These are phyloP conservation scores for Rhodotorula babjevae DNA, from an alignment of 768 basidiomycete species.

Conservation along the genomic window DNA sequence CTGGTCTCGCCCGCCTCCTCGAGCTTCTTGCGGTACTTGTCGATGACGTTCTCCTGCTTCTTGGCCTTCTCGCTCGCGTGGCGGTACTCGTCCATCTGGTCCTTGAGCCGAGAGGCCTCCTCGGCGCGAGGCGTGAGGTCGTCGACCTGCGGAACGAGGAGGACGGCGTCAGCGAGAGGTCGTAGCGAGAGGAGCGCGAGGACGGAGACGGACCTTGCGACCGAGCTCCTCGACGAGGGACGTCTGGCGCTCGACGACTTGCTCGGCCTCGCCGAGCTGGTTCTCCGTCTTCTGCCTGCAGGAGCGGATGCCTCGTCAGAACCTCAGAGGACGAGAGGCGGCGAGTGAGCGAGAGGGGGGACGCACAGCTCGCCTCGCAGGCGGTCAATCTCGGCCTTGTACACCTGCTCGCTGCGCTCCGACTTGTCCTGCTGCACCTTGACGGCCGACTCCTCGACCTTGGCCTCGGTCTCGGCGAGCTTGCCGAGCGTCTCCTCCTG, in stretches of 20 bases:
- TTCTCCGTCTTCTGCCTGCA: slow-evolving; percentile 89
- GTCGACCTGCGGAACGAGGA: slow-evolving; percentile 52
- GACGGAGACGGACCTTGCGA: slow-evolving; percentile 51
- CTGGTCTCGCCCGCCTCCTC: slow-evolving; percentile 77
- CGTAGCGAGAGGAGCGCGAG: no score
- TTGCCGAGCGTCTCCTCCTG: slow-evolving; percentile 58
- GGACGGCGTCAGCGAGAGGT: background rate
- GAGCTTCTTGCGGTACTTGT: slow-evolving; percentile 97
- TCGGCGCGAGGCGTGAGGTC: slow-evolving; percentile 74
- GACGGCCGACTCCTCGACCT: background rate
- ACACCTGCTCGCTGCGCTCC: slow-evolving; percentile 46
- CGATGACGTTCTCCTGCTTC: slow-evolving; percentile 95
- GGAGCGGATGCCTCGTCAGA: background rate
- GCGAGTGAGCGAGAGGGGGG: background rate
- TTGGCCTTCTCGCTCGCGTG: slow-evolving; percentile 86
- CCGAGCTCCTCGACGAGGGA: slow-evolving; percentile 65
- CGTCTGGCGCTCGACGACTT: slow-evolving; percentile 75
- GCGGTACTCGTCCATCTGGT: slow-evolving; percentile 89
- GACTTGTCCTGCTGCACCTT: background rate
- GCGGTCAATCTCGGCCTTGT: slow-evolving; percentile 75
- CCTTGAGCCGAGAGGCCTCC: slow-evolving; percentile 73
- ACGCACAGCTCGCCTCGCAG: slow-evolving; percentile 79
- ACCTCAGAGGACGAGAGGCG: background rate
- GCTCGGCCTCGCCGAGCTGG: slow-evolving; percentile 72
- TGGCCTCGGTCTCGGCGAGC: background rate